phyloP scores from a whole-genome alignment of 2,329 filamentous ascomycete species.

The Sclerotinia nivalis region DNA sequence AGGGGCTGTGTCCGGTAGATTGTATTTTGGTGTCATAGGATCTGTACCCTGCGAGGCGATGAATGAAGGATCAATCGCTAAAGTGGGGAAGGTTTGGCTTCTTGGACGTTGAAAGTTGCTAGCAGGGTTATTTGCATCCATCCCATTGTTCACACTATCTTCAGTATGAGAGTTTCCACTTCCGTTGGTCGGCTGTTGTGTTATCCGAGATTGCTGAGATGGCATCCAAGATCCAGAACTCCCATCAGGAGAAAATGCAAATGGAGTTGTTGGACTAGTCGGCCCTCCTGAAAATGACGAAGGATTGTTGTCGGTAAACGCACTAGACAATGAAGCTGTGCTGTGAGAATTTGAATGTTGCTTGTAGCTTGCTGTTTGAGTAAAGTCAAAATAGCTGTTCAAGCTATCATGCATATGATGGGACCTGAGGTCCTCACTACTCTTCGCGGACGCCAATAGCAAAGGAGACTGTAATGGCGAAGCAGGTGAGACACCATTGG shows the following conservation, averaged over 20 bases:
- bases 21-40: conserved; percentile 55
- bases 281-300: conserved; percentile 71
- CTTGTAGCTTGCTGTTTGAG: conserved; percentile 51
- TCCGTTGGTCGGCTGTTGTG: conserved; percentile 36
- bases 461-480: conserved; percentile 71
- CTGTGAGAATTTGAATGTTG: conserved; percentile 67
- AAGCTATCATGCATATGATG: conserved; percentile 48
- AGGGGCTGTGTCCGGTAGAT: conserved; percentile 42
- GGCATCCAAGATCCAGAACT: conserved; percentile 66
- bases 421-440: conserved; percentile 65
- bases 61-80: conserved; percentile 60
- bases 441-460: conserved; percentile 64
- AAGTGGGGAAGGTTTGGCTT: conserved; percentile 81
- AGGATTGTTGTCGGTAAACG: conserved; percentile 62
- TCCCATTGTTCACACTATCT: conserved; percentile 14
- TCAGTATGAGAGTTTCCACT: conserved; percentile 11
- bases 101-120: conserved; percentile 68
- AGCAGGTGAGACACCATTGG: conserved; percentile 67
- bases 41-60: conserved; percentile 54
- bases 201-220: conserved; percentile 51
- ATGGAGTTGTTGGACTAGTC: conserved; percentile 72
- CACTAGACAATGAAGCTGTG: conserved; percentile 66
- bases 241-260: conserved; percentile 74
- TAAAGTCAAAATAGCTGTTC: conserved; percentile 61
- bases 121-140: conserved; percentile 27